phyloP scores from a whole-genome alignment of 371 early-diverging fungal genomes.

The Dichotomocladium elegans region DNA sequence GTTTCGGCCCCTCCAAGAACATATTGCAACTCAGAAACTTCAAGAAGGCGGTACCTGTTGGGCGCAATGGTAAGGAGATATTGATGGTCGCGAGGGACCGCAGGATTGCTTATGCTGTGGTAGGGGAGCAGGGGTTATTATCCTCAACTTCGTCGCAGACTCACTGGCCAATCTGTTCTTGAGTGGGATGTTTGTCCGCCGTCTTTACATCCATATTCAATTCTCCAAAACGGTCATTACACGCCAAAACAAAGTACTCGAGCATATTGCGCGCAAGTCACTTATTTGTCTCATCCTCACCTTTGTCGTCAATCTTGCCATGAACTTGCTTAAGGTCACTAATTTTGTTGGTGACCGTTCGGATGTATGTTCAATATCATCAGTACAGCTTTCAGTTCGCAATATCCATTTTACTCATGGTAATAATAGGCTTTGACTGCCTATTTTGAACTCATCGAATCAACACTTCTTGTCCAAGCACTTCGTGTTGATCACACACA shows the following conservation, averaged over 20 bases:
- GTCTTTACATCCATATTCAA: slow-evolving; percentile 35
- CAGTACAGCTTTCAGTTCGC: background rate
- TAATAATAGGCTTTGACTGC: slow-evolving; percentile 36
- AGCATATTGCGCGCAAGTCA: slow-evolving; percentile 36
- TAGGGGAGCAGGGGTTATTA: slow-evolving; percentile 42
- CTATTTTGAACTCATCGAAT: slow-evolving; percentile 41
- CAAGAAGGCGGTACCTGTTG: slow-evolving; percentile 32
- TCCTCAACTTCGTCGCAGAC: slow-evolving; percentile 41
- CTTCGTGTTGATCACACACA: slow-evolving; percentile 32
- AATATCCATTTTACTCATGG: background rate
- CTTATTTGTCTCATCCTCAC: slow-evolving; percentile 37
- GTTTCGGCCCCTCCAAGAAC: slow-evolving; percentile 16
- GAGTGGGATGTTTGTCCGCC: slow-evolving; percentile 47
- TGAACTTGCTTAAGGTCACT: slow-evolving; percentile 46
- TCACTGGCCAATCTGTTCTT: slow-evolving; percentile 42
- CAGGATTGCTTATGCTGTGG: background rate
- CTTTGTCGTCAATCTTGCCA: slow-evolving; percentile 39
- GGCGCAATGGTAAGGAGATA: slow-evolving; percentile 40
- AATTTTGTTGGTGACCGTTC: slow-evolving; percentile 30
- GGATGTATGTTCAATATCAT: slow-evolving; percentile 20
- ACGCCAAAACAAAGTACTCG: slow-evolving; percentile 32
- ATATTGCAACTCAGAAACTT: slow-evolving; percentile 3
- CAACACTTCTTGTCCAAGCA: slow-evolving; percentile 44
- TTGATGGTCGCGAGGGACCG: background rate
- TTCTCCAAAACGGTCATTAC: slow-evolving; percentile 18